These are phyloP conservation scores for Polychaeton citri DNA, from an alignment of 2,329 filamentous ascomycete genomes.

Conservation along the genomic window DNA sequence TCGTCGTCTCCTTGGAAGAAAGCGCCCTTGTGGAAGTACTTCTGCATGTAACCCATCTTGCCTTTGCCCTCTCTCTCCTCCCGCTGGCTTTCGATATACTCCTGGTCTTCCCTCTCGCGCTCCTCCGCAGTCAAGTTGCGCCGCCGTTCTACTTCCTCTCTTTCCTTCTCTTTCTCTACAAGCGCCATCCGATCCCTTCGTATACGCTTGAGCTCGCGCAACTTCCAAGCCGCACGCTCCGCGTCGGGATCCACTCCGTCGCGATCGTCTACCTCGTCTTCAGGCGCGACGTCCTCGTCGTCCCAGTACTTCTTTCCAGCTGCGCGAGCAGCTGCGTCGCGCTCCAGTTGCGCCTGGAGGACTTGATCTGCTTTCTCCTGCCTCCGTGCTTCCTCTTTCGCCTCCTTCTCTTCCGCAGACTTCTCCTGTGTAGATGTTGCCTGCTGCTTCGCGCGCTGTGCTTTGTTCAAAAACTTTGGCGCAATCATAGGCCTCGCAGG, in stretches of 20 bases:
- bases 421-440: slow-evolving; percentile 15
- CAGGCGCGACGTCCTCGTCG: slow-evolving; percentile 46
- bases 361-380: slow-evolving; percentile 64
- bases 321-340: slow-evolving; percentile 61
- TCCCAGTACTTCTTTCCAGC: slow-evolving; percentile 81
- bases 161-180: slow-evolving; percentile 69
- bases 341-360: slow-evolving; percentile 78
- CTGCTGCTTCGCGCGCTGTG: slow-evolving; percentile 36
- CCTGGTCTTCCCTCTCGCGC: slow-evolving; percentile 70
- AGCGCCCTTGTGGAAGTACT: slow-evolving; percentile 92
- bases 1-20: slow-evolving; percentile 70
- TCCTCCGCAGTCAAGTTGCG: slow-evolving; percentile 79
- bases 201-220: slow-evolving; percentile 79
- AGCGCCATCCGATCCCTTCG: slow-evolving; percentile 78
- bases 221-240: slow-evolving; percentile 84
- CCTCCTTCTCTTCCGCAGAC: slow-evolving; percentile 28
- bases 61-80: slow-evolving; percentile 62
- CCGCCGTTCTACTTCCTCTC: slow-evolving; percentile 78
- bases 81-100: slow-evolving; percentile 61
- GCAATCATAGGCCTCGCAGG: slow-evolving; percentile 44
- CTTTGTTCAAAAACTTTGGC: slow-evolving; percentile 56
- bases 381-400: slow-evolving; percentile 42
- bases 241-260: slow-evolving; percentile 78
- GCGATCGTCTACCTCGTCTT: slow-evolving; percentile 72
- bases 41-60: slow-evolving; percentile 82